These are phyloP conservation scores for Kodamaea ohmeri DNA, from an alignment of 1,139 yeast species.

Conservation along the genomic window DNA sequence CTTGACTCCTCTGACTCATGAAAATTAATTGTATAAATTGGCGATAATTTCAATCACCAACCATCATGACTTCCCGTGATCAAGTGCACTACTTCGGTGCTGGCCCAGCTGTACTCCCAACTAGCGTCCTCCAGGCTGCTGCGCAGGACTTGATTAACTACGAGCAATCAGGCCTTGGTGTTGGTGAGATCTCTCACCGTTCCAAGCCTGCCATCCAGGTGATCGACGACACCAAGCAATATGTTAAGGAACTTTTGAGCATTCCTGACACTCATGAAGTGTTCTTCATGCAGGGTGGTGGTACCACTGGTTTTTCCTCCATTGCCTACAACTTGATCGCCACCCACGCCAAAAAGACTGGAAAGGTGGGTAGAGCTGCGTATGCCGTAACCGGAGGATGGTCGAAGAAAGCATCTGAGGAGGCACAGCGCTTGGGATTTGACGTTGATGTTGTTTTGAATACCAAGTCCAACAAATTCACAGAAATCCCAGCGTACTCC, in stretches of 20 bases:
- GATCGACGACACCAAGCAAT: constrained; percentile 71
- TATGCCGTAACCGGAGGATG: constrained; percentile 91
- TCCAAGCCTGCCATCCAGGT: constrained; percentile 77
- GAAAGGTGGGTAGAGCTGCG: constrained; percentile 75
- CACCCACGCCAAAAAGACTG: constrained; percentile 63
- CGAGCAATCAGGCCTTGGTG: constrained; percentile 70
- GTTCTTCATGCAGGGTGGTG: constrained; percentile 95
- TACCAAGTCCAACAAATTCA: constrained; percentile 62
- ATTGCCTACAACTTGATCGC: constrained; percentile 82
- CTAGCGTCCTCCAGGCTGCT: constrained; percentile 80
- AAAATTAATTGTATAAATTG: neutral
- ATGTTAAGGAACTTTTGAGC: constrained; percentile 57
- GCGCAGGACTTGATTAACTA: constrained; percentile 77
- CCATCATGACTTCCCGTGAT: constrained; percentile 38
- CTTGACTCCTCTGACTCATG: constrained; percentile 2
- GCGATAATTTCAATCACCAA: neutral
- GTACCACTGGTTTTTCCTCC: constrained; percentile 91
- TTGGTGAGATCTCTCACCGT: constrained; percentile 95
- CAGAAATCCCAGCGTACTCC: constrained; percentile 63
- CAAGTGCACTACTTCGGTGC: constrained; percentile 92
- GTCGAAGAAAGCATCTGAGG: constrained; percentile 86
- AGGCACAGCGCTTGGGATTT: constrained; percentile 79
- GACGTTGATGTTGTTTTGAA: constrained; percentile 70
- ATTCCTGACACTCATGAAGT: constrained; percentile 94
- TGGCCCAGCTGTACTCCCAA: constrained; percentile 92